A percentile compares a stretch with the other conserved stretches of the same genome.
Evolutionary conservation across 306 rosid species (phyloP).

Genomic region (Medicago ruthenica): DNA sequence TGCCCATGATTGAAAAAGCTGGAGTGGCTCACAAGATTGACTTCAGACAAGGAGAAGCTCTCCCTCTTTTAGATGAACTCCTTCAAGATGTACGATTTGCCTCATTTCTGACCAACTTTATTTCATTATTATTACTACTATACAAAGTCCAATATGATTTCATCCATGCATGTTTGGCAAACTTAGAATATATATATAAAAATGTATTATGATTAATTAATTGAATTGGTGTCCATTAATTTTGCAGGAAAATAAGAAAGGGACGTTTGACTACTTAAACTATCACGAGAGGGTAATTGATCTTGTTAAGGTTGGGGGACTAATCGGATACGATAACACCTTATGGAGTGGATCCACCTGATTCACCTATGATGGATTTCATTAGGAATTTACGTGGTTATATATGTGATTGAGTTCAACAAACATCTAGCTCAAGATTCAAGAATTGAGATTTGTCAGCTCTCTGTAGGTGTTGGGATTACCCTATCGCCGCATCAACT

Average conservation of each 20-base stretch:
- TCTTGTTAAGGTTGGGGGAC: constrained; percentile 76
- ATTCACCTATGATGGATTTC: constrained; percentile 69
- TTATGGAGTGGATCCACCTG: constrained; percentile 85
- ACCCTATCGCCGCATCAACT: constrained; percentile 72
- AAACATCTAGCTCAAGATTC: constrained; percentile 75
- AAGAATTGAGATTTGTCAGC: constrained; percentile 81
- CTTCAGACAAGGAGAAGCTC: constrained; percentile 90
- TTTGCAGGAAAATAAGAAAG: constrained; percentile 68
- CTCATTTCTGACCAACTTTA: background rate
- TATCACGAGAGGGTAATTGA: constrained; percentile 83
- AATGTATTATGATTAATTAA: background rate
- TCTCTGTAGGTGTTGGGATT: constrained; percentile 82
- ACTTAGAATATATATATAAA: background rate
- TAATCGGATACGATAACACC: constrained; percentile 89
- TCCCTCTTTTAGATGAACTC: constrained; percentile 73
- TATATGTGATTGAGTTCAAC: constrained; percentile 77
- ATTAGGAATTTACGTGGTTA: constrained; percentile 53
- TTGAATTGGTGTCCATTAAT: background rate
- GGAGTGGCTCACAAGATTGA: constrained; percentile 88
- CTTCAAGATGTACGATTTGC: constrained; percentile 60
- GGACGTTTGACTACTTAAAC: constrained; percentile 71
- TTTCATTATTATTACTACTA: background rate
- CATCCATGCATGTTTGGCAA: background rate
- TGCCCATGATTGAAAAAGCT: constrained; percentile 73
- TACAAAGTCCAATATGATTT: background rate